Evolutionary conservation across 148 eudicot species (phyloP).

Genomic region (Bassia scoparia): DNA sequence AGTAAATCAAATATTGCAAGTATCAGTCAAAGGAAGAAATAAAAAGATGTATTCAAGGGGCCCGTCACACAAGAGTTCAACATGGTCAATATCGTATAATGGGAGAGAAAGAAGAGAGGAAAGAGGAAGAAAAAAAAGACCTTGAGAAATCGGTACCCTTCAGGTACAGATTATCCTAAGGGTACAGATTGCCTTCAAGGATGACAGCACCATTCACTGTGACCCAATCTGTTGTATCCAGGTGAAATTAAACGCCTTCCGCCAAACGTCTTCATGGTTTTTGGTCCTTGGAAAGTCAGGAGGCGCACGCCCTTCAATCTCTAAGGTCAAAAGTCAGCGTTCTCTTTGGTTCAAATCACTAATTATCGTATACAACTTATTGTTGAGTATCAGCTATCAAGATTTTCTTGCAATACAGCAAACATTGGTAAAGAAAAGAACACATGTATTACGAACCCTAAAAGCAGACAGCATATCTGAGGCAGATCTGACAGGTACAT

Average conservation of each 20-base stretch:
- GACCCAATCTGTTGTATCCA: constrained; percentile 54
- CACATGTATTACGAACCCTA: not conserved
- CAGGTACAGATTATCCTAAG: constrained; percentile 66
- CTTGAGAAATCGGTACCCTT: constrained; percentile 97
- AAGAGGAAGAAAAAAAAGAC: too few relatives aligned
- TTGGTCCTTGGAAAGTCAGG: constrained; percentile 56
- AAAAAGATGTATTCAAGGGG: not conserved
- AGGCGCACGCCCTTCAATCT: constrained; percentile 81
- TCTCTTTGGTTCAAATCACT: constrained; percentile 53
- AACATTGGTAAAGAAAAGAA: not conserved
- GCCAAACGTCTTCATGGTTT: constrained; percentile 72
- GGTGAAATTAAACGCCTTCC: constrained; percentile 67
- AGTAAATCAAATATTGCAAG: not conserved
- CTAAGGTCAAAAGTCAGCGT: constrained; percentile 57
- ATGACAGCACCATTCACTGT: constrained; percentile 50
- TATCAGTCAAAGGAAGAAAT: not conserved
- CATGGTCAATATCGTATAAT: not conserved
- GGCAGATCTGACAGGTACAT: not conserved
- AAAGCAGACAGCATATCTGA: not conserved
- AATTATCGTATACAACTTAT: constrained; percentile 61
- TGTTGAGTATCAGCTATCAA: constrained; percentile 87
- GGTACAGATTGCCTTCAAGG: constrained; percentile 58
- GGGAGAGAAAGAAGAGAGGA: constrained; percentile 29
- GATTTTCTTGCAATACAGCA: constrained; percentile 58
- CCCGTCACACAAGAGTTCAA: not conserved